phyloP scores from a whole-genome alignment of 768 basidiomycete species.

The Porphyrellus cyaneotinctus region DNA sequence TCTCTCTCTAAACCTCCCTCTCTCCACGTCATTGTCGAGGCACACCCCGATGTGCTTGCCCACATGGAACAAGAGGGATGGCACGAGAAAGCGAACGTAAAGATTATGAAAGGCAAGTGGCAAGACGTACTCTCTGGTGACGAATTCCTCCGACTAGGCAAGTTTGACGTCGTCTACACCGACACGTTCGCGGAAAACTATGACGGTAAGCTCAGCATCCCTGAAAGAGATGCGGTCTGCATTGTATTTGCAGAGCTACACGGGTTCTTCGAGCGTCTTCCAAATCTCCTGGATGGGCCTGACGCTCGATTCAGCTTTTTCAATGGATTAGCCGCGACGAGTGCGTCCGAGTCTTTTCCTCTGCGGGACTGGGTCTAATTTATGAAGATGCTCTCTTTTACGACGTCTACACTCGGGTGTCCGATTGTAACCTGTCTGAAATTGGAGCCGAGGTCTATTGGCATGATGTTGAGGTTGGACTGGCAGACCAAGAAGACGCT shows the following conservation, averaged over 20 bases:
- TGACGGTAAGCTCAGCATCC: constrained; percentile 38
- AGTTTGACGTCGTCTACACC: constrained; percentile 86
- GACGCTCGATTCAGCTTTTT: constrained; percentile 90
- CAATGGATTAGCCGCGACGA: constrained; percentile 94
- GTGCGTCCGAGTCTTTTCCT: constrained; percentile 39
- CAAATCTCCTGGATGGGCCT: constrained; percentile 69
- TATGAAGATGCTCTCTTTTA: constrained; percentile 79
- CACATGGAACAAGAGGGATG: constrained; percentile 77
- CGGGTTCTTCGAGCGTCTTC: constrained; percentile 77
- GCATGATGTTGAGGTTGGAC: constrained; percentile 73
- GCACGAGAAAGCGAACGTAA: constrained; percentile 72
- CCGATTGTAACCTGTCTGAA: constrained; percentile 81
- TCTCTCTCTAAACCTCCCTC: constrained; percentile 51
- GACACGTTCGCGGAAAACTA: constrained; percentile 94
- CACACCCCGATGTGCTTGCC: constrained; percentile 87
- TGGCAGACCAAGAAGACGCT: constrained; percentile 36
- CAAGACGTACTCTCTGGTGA: constrained; percentile 73
- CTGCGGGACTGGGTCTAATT: neutral
- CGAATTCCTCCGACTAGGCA: constrained; percentile 57
- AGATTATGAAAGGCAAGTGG: constrained; percentile 88
- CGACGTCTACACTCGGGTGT: constrained; percentile 83
- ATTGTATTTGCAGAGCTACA: constrained; percentile 48
- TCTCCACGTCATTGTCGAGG: constrained; percentile 88
- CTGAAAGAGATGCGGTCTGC: neutral
- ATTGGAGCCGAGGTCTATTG: constrained; percentile 77